Evolutionary conservation across 345 rosid species (phyloP).

Genomic region (Lepidium didymum): DNA sequence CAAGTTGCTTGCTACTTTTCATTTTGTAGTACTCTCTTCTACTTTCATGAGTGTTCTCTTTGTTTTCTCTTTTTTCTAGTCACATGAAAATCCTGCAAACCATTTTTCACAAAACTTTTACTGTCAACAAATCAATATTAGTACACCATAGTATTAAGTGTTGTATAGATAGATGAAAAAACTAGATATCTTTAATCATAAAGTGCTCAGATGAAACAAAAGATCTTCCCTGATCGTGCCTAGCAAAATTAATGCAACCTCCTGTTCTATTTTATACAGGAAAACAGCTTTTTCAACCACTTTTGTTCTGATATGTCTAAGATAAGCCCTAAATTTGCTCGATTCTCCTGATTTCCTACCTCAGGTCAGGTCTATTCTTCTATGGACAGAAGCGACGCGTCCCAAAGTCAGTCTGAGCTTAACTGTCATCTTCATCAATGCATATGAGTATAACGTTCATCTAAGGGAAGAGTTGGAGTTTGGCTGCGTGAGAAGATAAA

Average conservation of each 20-base stretch:
- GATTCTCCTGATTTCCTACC: neutral
- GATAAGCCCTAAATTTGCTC: neutral
- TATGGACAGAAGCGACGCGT: neutral
- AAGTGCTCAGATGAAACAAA: neutral
- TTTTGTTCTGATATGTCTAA: neutral
- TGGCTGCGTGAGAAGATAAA: slow-evolving; percentile 11
- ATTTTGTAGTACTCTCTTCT: neutral
- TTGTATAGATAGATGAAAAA: neutral
- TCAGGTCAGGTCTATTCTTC: slow-evolving; percentile 1
- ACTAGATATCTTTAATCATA: neutral
- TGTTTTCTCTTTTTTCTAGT: neutral
- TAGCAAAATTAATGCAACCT: neutral
- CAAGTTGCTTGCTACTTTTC: slow-evolving; percentile 12
- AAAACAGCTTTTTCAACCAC: neutral
- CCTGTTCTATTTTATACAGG: neutral
- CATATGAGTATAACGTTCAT: neutral
- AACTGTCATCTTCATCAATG: neutral
- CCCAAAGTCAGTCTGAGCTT: neutral
- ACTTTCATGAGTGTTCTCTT: slow-evolving; percentile 14
- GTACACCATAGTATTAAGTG: neutral
- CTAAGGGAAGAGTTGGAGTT: neutral
- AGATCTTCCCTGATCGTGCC: neutral
- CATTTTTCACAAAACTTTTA: neutral
- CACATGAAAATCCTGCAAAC: slow-evolving; percentile 12
- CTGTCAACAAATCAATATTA: neutral